Conservation (phyloP, 2,329 filamentous ascomycete genomes). For the Lecanicillium sp. region DNA sequence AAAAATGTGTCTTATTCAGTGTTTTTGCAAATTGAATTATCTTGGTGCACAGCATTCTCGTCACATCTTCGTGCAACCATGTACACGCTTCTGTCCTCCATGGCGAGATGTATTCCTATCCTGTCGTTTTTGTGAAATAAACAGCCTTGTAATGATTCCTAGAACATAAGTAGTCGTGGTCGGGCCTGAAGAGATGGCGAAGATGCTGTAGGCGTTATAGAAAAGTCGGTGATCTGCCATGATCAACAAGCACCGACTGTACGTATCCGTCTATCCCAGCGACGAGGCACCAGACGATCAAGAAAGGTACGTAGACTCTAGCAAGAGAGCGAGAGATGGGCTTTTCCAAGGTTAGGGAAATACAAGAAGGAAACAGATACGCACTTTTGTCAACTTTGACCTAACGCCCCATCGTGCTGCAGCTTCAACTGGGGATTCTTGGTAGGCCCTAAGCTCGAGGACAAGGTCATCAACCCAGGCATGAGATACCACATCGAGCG, state of each 20-base stretch:
- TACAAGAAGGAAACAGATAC: too few species aligned
- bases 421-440: slow-evolving; percentile 13
- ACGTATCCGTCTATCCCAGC: slow-evolving; percentile 7
- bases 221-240: slow-evolving; percentile 6
- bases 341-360: too few species aligned
- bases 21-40: too few species aligned
- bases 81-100: not conserved
- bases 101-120: not conserved
- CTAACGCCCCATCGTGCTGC: too few species aligned
- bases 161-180: not conserved
- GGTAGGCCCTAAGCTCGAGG: slow-evolving; percentile 11
- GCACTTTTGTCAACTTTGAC: not conserved
- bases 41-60: too few species aligned
- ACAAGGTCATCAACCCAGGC: slow-evolving; percentile 8
- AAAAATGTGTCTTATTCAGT: not conserved
- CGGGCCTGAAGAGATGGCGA: slow-evolving; percentile 1
- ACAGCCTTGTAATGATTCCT: not conserved
- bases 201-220: slow-evolving; percentile 1
- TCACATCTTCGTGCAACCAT: not conserved
- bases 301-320: slow-evolving; percentile 2
- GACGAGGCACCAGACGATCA: slow-evolving; percentile 6
- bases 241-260: slow-evolving; percentile 6
- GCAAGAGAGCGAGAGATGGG: not conserved
- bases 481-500: slow-evolving; percentile 5
- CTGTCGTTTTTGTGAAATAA: not conserved